phyloP scores from a whole-genome alignment of 495 filamentous ascomycete species.

The Parmelia sp. region DNA sequence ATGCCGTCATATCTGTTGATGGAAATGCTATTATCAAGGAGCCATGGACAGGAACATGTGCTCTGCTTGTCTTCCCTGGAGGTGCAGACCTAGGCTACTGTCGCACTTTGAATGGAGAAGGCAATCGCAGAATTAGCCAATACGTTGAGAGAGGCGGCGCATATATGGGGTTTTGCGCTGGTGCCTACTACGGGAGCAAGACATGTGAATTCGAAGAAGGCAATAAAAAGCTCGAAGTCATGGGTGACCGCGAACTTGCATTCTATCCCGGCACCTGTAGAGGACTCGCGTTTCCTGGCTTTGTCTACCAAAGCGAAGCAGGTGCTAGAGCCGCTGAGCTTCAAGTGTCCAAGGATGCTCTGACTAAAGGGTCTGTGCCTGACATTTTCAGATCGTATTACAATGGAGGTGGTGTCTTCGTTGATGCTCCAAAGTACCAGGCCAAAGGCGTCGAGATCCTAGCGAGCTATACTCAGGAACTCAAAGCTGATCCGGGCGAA shows the following conservation, averaged over 20 bases:
- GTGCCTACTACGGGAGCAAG: constrained; percentile 80
- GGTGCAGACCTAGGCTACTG: constrained; percentile 95
- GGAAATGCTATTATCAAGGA: constrained; percentile 78
- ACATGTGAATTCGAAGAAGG: constrained; percentile 89
- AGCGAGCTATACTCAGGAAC: constrained; percentile 66
- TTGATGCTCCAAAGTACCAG: constrained; percentile 59
- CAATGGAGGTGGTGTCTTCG: constrained; percentile 95
- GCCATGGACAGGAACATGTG: constrained; percentile 83
- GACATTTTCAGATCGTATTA: constrained; percentile 73
- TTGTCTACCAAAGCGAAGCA: constrained; percentile 83
- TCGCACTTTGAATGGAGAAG: constrained; percentile 75
- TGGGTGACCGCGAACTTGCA: constrained; percentile 75
- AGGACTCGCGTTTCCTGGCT: constrained; percentile 82
- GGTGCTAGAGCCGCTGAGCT: constrained; percentile 72
- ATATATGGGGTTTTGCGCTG: constrained; percentile 90
- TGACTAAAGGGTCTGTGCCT: constrained; percentile 50
- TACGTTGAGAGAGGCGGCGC: constrained; percentile 80
- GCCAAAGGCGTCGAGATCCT: constrained; percentile 69
- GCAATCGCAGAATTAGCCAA: constrained; percentile 74
- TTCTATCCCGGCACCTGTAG: constrained; percentile 86
- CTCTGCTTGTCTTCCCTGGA: constrained; percentile 84
- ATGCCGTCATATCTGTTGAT: constrained; percentile 82
- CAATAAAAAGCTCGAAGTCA: constrained; percentile 71
- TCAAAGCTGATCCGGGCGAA: constrained; percentile 72
- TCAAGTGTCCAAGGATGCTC: constrained; percentile 54